A percentile compares a stretch with the other conserved stretches of the same genome.
Evolutionary conservation across 2,329 filamentous ascomycete species (phyloP).

Genomic region (Diplodia scrobiculata): DNA sequence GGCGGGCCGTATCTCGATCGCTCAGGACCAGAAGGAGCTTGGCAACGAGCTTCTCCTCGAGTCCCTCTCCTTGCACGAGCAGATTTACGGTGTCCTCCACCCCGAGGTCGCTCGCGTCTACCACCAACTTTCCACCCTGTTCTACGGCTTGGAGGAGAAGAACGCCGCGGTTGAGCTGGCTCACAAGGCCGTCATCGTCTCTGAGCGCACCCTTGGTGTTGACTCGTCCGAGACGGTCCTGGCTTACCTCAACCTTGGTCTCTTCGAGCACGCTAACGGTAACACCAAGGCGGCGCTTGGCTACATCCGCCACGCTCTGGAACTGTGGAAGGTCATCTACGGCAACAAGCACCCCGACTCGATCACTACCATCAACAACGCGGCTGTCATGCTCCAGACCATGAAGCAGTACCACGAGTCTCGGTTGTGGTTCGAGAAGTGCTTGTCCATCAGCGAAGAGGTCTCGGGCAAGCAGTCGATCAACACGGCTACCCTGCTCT

Average conservation of each 20-base stretch:
- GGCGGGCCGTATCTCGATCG: slow-evolving; percentile 91
- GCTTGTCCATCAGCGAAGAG: slow-evolving; percentile 82
- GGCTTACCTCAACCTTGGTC: slow-evolving; percentile 90
- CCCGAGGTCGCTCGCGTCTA: slow-evolving; percentile 95
- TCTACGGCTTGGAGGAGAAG: slow-evolving; percentile 98
- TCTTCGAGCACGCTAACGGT: slow-evolving; percentile 90
- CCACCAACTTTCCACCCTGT: slow-evolving; percentile 91
- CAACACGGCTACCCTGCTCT: slow-evolving; percentile 90
- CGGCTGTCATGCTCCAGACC: slow-evolving; percentile 95
- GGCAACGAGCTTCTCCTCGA: slow-evolving; percentile 96
- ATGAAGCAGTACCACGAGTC: slow-evolving; percentile 95
- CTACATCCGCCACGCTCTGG: slow-evolving; percentile 88
- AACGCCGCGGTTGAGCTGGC: slow-evolving; percentile 91
- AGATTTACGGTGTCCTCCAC: slow-evolving; percentile 97
- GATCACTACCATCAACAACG: slow-evolving; percentile 98
- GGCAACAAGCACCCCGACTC: slow-evolving; percentile 92
- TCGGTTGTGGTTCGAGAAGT: slow-evolving; percentile 93
- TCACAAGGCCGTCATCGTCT: slow-evolving; percentile 93
- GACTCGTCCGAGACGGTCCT: slow-evolving; percentile 93
- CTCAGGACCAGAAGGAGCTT: slow-evolving; percentile 92
- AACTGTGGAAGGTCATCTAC: slow-evolving; percentile 97
- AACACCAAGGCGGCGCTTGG: slow-evolving; percentile 85
- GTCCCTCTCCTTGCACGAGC: slow-evolving; percentile 92
- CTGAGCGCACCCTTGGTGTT: slow-evolving; percentile 88
- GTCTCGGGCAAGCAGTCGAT: slow-evolving; percentile 88